phyloP scores from a whole-genome alignment of 1,284 basidiomycete species.

The Cutaneotrichosporon dermatis region DNA sequence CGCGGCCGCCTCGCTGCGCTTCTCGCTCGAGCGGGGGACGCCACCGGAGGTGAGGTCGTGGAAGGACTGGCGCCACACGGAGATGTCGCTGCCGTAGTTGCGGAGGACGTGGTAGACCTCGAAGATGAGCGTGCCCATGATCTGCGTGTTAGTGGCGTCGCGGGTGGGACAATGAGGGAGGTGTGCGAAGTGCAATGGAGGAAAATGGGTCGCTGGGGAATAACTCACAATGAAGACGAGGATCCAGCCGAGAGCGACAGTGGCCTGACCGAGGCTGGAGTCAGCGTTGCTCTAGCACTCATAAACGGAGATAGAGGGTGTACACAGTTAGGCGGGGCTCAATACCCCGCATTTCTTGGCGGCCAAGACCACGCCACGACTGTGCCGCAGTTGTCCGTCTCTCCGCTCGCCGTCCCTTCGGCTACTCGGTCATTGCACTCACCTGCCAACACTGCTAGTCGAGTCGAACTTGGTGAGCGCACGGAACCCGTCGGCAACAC shows the following conservation, averaged over 20 bases:
- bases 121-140: slow-evolving; percentile 32
- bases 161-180: too few relatives aligned
- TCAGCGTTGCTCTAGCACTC: background rate
- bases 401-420: too few relatives aligned
- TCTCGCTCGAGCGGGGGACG: background rate
- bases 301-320: too few relatives aligned
- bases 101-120: slow-evolving; percentile 33
- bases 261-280: slow-evolving; percentile 28
- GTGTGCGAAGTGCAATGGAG: too few relatives aligned
- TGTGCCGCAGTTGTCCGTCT: too few relatives aligned
- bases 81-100: slow-evolving; percentile 21
- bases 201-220: too few relatives aligned
- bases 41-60: slow-evolving; percentile 24
- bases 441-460: slow-evolving; percentile 6
- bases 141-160: background rate
- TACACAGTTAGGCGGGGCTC: too few relatives aligned
- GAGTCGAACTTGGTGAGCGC: background rate
- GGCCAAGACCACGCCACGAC: too few relatives aligned
- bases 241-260: slow-evolving; percentile 39
- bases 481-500: background rate
- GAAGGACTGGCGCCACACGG: slow-evolving; percentile 35
- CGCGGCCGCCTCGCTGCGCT: background rate
- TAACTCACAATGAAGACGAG: slow-evolving; percentile 39
- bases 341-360: too few relatives aligned
- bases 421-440: too few relatives aligned